Percentiles rank a stretch among this genome's conserved stretches.
phyloP scores from a whole-genome alignment of 805 yeast genomes.

The Dipodascus geniculatus region DNA sequence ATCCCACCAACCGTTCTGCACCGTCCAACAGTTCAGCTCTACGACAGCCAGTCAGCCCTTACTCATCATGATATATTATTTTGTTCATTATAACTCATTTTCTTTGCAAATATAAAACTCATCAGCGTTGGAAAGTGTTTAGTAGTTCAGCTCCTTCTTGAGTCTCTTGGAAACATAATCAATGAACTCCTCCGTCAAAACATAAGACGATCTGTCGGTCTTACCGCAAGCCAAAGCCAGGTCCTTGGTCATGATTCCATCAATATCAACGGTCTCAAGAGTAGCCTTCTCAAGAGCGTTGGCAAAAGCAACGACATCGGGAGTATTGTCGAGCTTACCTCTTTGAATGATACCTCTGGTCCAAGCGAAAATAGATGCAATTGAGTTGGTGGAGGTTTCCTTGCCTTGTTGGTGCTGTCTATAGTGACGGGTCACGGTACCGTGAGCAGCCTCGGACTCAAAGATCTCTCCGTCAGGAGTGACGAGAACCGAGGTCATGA shows the following conservation, averaged over 20 bases:
- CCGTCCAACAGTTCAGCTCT: no score
- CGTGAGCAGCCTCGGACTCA: constrained; percentile 97
- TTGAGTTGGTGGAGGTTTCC: constrained; percentile 94
- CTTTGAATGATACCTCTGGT: constrained; percentile 87
- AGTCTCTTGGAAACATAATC: constrained; percentile 68
- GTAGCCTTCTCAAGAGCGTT: constrained; percentile 71
- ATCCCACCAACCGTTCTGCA: no score
- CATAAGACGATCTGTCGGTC: constrained; percentile 71
- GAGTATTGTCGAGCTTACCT: constrained; percentile 79
- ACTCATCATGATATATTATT: not conserved
- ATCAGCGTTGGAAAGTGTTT: not conserved
- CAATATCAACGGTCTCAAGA: constrained; percentile 70
- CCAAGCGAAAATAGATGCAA: constrained; percentile 97
- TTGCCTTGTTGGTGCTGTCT: constrained; percentile 94
- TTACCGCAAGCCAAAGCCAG: constrained; percentile 82
- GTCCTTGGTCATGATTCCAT: constrained; percentile 92
- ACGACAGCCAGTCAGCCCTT: no score
- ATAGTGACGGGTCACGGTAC: constrained; percentile 94
- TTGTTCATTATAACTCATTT: not conserved
- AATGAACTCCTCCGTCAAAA: constrained; percentile 85
- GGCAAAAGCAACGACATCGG: constrained; percentile 75
- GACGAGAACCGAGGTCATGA: constrained; percentile 91
- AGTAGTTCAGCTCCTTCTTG: constrained; percentile 15
- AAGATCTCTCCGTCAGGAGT: constrained; percentile 93
- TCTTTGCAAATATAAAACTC: not conserved